Conservation (phyloP, 1,284 basidiomycete species). For the Singerocomus inundabilis region DNA sequence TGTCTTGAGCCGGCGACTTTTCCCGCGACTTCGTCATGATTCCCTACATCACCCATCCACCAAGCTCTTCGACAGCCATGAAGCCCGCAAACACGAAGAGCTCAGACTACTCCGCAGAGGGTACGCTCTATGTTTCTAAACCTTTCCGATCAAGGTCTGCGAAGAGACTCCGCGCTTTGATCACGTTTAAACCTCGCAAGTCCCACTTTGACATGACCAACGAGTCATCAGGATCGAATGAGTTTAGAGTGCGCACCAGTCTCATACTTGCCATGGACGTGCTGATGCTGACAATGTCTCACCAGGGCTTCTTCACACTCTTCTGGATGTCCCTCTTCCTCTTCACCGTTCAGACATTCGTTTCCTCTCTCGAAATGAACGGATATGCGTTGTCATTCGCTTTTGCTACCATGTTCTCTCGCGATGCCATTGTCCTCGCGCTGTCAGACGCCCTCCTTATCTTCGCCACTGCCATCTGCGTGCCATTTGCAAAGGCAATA, state of each 20-base stretch:
- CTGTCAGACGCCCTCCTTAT: constrained; percentile 85
- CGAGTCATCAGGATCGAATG: constrained; percentile 68
- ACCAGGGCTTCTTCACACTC: constrained; percentile 85
- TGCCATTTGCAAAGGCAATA: constrained; percentile 81
- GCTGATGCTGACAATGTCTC: constrained; percentile 6
- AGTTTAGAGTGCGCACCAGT: constrained; percentile 72
- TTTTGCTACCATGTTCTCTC: constrained; percentile 88
- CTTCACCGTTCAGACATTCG: constrained; percentile 74
- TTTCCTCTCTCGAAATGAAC: constrained; percentile 72
- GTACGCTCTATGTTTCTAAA: constrained; percentile 72
- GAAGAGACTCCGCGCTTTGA: constrained; percentile 70
- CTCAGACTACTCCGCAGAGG: constrained; percentile 55
- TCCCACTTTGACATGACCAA: constrained; percentile 85
- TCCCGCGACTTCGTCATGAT: constrained; percentile 17
- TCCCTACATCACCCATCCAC: constrained; percentile 5
- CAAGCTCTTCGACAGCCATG: constrained; percentile 16
- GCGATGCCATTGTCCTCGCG: constrained; percentile 82
- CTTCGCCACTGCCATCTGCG: constrained; percentile 70
- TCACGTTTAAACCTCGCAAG: constrained; percentile 82
- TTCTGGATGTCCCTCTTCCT: constrained; percentile 90
- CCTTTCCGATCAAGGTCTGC: constrained; percentile 65
- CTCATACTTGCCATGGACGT: background rate
- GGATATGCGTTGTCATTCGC: constrained; percentile 78
- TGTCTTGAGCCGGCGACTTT: constrained; percentile 10
- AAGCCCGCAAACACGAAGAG: constrained; percentile 20